These are phyloP conservation scores for Anthostomella pinea DNA, from an alignment of 2,329 filamentous ascomycete genomes.

Conservation along the genomic window DNA sequence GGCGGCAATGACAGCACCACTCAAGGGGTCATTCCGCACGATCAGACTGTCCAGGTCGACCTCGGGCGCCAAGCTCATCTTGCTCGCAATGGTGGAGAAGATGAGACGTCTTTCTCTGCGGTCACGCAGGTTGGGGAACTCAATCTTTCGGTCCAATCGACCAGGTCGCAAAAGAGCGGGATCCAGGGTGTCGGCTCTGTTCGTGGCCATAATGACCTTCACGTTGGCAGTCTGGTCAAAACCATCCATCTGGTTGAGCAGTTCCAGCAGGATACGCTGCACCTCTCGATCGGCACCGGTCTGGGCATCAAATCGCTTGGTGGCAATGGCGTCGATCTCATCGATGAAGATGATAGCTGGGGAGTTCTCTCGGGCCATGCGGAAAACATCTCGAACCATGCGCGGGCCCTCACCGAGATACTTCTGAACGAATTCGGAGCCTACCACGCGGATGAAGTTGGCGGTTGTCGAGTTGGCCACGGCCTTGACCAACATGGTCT, in stretches of 20 bases:
- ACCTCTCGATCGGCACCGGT: slow-evolving; percentile 97
- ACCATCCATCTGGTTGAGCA: slow-evolving; percentile 99
- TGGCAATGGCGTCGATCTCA: slow-evolving; percentile 97
- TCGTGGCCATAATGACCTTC: slow-evolving; percentile 99
- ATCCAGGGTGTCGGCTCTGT: slow-evolving; percentile 94
- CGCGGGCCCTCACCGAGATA: slow-evolving; percentile 96
- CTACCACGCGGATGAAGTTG: slow-evolving; percentile 96
- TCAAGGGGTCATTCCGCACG: slow-evolving; percentile 92
- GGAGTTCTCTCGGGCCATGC: slow-evolving; percentile 98
- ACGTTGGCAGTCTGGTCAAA: slow-evolving; percentile 99
- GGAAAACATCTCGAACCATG: slow-evolving; percentile 98
- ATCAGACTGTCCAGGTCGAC: slow-evolving; percentile 96
- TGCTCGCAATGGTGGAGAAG: slow-evolving; percentile 92
- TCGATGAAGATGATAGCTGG: slow-evolving; percentile 99
- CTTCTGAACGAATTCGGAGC: slow-evolving; percentile 98
- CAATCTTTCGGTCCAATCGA: slow-evolving; percentile 95
- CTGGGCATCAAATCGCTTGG: slow-evolving; percentile 98
- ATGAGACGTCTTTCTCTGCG: slow-evolving; percentile 93
- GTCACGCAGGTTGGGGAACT: slow-evolving; percentile 94
- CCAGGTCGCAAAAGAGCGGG: slow-evolving; percentile 91
- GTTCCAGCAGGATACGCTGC: slow-evolving; percentile 93
- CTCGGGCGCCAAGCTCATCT: slow-evolving; percentile 96
- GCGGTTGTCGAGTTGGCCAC: slow-evolving; percentile 98
- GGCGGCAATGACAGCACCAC: slow-evolving; percentile 92
- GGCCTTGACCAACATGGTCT: slow-evolving; percentile 92